Evolutionary conservation across 805 yeast genomes (phyloP).

Genomic region (Torulaspora indica): DNA sequence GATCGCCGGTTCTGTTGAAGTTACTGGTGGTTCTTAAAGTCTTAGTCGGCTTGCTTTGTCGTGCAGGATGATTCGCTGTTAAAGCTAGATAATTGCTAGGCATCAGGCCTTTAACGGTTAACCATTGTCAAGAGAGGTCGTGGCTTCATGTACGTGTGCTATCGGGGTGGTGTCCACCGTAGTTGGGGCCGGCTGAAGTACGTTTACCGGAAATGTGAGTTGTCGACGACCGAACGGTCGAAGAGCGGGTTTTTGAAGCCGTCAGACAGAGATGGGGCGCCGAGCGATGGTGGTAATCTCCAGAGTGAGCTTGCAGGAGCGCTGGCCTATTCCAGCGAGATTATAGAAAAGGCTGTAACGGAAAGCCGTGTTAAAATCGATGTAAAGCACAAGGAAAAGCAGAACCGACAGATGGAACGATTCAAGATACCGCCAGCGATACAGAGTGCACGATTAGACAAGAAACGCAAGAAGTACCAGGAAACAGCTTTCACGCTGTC

Average conservation of each 20-base stretch:
- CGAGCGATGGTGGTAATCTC: not conserved
- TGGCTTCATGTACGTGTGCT: conserved; percentile 4
- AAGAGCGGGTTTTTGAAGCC: not conserved
- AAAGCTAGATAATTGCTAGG: too few species aligned
- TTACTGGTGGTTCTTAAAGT: not conserved
- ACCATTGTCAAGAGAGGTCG: not conserved
- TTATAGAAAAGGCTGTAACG: conserved; percentile 1
- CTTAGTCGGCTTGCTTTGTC: too few species aligned
- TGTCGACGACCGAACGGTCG: not conserved
- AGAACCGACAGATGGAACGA: not conserved
- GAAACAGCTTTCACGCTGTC: conserved; percentile 9
- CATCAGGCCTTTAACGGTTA: not conserved
- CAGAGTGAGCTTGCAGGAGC: not conserved
- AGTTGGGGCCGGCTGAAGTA: not conserved
- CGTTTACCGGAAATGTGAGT: conserved; percentile 4
- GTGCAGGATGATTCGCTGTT: not conserved
- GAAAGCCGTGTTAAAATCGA: not conserved
- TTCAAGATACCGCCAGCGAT: conserved; percentile 5
- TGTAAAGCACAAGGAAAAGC: not conserved
- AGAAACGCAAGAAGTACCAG: not conserved
- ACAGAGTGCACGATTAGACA: not conserved
- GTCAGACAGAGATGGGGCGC: not conserved
- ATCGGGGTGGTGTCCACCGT: not conserved
- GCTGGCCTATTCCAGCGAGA: conserved; percentile 2
- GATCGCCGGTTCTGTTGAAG: not conserved